Conservation (phyloP, 352 stramenopile species). For the Phytophthora cryptogea region DNA sequence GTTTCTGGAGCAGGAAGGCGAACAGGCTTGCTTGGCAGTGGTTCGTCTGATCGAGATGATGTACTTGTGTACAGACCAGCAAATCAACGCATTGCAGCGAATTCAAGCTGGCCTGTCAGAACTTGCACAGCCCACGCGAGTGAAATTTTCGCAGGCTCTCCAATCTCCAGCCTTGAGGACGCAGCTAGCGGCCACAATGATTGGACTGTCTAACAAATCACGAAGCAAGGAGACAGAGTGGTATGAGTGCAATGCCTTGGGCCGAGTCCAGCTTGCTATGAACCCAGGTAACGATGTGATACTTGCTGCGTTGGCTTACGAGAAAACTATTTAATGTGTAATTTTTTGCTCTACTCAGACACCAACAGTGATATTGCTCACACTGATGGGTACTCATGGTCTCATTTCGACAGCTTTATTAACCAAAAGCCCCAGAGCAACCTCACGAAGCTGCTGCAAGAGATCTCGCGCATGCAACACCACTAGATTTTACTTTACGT, state of each 20-base stretch:
- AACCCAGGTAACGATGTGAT: conserved; percentile 41
- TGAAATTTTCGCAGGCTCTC: conserved; percentile 65
- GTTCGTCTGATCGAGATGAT: conserved; percentile 84
- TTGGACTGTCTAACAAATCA: conserved; percentile 77
- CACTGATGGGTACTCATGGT: conserved; percentile 83
- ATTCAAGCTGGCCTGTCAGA: conserved; percentile 65
- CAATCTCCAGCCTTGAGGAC: conserved; percentile 66
- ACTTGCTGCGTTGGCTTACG: not conserved
- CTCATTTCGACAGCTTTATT: conserved; percentile 75
- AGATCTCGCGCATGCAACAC: conserved; percentile 65
- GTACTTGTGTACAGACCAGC: conserved; percentile 72
- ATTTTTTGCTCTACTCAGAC: conserved; percentile 24
- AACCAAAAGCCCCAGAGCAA: conserved; percentile 46
- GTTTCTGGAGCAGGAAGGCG: conserved; percentile 55
- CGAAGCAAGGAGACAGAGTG: conserved; percentile 80
- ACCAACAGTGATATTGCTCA: conserved; percentile 45
- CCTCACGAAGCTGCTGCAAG: conserved; percentile 61
- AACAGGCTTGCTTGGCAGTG: conserved; percentile 64
- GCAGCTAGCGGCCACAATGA: conserved; percentile 61
- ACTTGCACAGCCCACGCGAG: conserved; percentile 50
- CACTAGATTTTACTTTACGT: conserved; percentile 30
- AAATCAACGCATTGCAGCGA: conserved; percentile 73
- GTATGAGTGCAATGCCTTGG: conserved; percentile 79
- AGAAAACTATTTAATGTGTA: no score
- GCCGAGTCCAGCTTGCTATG: conserved; percentile 59